A percentile compares a stretch with the other conserved stretches of the same genome.
phyloP scores from a whole-genome alignment of 1,284 basidiomycete species.

The Amylostereum areolatum region DNA sequence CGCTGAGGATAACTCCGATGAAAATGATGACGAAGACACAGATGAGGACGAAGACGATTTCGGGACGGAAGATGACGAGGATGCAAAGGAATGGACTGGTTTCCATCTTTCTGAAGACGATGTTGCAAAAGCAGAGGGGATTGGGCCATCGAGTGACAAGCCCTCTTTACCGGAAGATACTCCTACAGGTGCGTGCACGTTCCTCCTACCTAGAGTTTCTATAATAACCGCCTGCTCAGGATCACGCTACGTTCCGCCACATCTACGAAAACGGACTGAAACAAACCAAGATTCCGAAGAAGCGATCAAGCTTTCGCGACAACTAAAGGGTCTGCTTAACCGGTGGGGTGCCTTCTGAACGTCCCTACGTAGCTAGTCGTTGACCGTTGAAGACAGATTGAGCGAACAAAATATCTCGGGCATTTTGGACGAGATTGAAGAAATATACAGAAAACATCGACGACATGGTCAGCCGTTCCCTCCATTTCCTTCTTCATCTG shows the following conservation, averaged over 20 bases:
- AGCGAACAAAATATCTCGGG: conserved; percentile 87
- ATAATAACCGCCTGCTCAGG: conserved; percentile 2
- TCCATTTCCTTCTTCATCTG: background rate
- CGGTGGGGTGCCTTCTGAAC: conserved; percentile 39
- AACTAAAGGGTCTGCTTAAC: conserved; percentile 86
- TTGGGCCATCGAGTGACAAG: background rate
- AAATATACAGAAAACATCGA: conserved; percentile 71
- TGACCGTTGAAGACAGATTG: conserved; percentile 43
- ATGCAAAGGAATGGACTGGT: conserved; percentile 21
- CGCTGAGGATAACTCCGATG: conserved; percentile 13
- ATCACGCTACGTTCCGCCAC: conserved; percentile 57
- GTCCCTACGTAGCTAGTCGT: background rate
- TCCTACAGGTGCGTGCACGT: too few relatives aligned
- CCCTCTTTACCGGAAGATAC: background rate
- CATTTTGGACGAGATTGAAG: conserved; percentile 76
- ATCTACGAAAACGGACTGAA: conserved; percentile 42
- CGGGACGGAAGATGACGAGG: conserved; percentile 5
- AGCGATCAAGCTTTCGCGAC: conserved; percentile 64
- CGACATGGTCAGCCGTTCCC: conserved; percentile 60
- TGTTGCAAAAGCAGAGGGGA: background rate
- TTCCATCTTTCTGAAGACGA: conserved; percentile 8
- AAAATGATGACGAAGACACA: conserved; percentile 20
- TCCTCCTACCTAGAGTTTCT: background rate
- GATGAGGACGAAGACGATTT: conserved; percentile 14
- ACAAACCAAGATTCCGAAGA: conserved; percentile 38